phyloP scores from a whole-genome alignment of 2,329 filamentous ascomycete species.

The Alternaria gansuensis region DNA sequence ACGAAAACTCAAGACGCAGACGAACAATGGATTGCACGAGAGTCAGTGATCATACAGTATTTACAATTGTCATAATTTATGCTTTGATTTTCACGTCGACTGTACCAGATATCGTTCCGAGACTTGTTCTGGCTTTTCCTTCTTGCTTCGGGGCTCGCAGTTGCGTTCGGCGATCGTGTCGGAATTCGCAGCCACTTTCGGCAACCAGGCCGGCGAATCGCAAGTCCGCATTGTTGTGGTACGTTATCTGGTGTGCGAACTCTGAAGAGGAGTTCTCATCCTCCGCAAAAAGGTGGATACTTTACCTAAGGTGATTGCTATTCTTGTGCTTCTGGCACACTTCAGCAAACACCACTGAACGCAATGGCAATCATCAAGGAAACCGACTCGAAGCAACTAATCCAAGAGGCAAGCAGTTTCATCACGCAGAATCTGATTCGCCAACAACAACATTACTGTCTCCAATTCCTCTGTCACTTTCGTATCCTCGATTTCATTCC shows the following conservation, averaged over 20 bases:
- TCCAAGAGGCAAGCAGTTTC: conserved; percentile 6
- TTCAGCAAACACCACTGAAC: neutral
- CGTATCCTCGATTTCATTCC: neutral
- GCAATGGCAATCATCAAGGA: neutral
- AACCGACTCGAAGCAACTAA: conserved; percentile 1
- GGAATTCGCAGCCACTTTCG: conserved; percentile 1
- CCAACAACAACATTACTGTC: conserved; percentile 8
- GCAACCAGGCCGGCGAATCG: neutral
- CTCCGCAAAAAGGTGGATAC: neutral
- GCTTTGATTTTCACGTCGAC: too few species aligned
- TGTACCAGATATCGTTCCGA: neutral
- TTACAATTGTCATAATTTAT: neutral
- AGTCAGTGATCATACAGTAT: neutral
- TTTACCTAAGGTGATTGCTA: neutral
- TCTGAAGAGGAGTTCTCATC: too few species aligned
- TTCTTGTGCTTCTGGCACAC: neutral
- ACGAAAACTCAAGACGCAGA: neutral
- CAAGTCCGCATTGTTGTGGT: neutral
- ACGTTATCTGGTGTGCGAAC: too few species aligned
- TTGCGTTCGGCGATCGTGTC: neutral
- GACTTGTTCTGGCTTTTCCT: neutral
- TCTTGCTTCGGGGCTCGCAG: neutral
- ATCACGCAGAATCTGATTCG: conserved; percentile 6
- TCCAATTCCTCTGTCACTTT: conserved; percentile 7
- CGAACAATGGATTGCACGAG: neutral